A percentile compares a stretch with the other conserved stretches of the same genome.
These are phyloP conservation scores for Arabidopsis hybrid DNA, from an alignment of 441 rosid species.

Conservation along the genomic window DNA sequence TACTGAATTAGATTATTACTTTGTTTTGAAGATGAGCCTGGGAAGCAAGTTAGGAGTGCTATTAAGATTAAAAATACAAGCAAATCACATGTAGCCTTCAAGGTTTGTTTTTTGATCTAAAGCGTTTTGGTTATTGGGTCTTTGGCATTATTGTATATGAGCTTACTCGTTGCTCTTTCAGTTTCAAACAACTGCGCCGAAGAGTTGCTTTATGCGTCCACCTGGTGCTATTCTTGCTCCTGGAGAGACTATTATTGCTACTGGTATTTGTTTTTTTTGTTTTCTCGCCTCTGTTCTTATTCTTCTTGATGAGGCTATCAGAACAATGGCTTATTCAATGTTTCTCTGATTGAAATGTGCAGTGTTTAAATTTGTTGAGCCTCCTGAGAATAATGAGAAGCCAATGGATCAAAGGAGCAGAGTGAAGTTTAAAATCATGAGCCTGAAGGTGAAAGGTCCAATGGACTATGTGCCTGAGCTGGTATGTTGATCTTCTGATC, in stretches of 20 bases:
- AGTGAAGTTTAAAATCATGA: slow-evolving; percentile 79
- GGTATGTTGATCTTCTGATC: slow-evolving; percentile 50
- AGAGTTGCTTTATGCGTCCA: slow-evolving; percentile 89
- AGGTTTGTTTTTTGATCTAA: slow-evolving; percentile 53
- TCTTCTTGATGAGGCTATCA: slow-evolving; percentile 27
- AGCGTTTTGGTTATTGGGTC: not conserved
- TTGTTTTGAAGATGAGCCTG: slow-evolving; percentile 81
- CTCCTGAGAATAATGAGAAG: slow-evolving; percentile 75
- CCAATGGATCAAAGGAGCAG: slow-evolving; percentile 75
- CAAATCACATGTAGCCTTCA: slow-evolving; percentile 90
- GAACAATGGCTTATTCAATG: not conserved
- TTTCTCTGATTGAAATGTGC: slow-evolving; percentile 21
- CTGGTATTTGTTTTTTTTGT: slow-evolving; percentile 50
- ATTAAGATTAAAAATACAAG: slow-evolving; percentile 89
- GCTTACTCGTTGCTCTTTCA: slow-evolving; percentile 39
- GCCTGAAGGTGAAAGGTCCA: slow-evolving; percentile 67
- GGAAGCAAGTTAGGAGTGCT: slow-evolving; percentile 97
- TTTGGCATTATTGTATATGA: not conserved
- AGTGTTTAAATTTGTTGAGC: slow-evolving; percentile 82
- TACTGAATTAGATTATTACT: slow-evolving; percentile 17
- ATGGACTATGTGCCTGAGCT: slow-evolving; percentile 78
- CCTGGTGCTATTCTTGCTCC: slow-evolving; percentile 78
- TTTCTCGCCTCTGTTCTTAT: not conserved
- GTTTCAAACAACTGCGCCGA: slow-evolving; percentile 84
- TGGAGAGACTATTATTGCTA: slow-evolving; percentile 68